Evolutionary conservation across 768 basidiomycete genomes (phyloP).

Genomic region (Xerocomellus dryophilus): DNA sequence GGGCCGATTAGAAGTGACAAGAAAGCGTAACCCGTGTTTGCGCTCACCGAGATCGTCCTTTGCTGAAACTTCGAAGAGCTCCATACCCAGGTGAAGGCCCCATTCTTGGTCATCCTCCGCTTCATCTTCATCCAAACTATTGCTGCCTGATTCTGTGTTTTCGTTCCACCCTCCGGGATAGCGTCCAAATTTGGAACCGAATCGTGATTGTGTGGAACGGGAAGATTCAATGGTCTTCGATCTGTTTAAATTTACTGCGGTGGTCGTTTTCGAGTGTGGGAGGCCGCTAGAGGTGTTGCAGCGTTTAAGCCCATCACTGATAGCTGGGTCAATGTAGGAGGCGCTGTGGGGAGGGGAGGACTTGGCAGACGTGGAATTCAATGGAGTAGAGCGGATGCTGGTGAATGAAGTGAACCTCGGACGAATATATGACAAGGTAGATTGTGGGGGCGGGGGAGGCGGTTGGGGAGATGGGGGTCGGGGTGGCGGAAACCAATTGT

Average conservation of each 20-base stretch:
- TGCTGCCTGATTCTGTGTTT: conserved; percentile 57
- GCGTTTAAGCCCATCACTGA: conserved; percentile 51
- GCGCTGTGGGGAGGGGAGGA: conserved; percentile 55
- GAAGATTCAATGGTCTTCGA: conserved; percentile 40
- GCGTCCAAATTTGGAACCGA: conserved; percentile 54
- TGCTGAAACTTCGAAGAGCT: conserved; percentile 87
- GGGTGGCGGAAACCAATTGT: conserved; percentile 86
- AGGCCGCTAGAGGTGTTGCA: conserved; percentile 48
- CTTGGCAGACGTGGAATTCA: conserved; percentile 42
- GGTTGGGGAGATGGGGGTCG: conserved; percentile 63
- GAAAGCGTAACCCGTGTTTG: neutral
- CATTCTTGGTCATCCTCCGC: conserved; percentile 56
- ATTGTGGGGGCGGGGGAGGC: conserved; percentile 50
- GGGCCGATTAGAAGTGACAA: conserved; percentile 14
- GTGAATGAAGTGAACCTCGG: conserved; percentile 39
- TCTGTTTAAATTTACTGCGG: conserved; percentile 30
- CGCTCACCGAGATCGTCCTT: conserved; percentile 76
- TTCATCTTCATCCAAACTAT: conserved; percentile 65
- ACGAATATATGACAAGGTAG: conserved; percentile 36
- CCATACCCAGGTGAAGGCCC: conserved; percentile 81
- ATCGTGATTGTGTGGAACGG: conserved; percentile 49
- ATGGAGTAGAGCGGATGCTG: conserved; percentile 60
- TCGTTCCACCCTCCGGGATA: conserved; percentile 55
- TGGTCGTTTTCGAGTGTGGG: conserved; percentile 50
- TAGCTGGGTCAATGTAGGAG: conserved; percentile 60